Evolutionary conservation across 2,329 filamentous ascomycete species (phyloP), one percentile per base, ranked within the genome.

Genomic region (Byssothecium circinans): DNA sequence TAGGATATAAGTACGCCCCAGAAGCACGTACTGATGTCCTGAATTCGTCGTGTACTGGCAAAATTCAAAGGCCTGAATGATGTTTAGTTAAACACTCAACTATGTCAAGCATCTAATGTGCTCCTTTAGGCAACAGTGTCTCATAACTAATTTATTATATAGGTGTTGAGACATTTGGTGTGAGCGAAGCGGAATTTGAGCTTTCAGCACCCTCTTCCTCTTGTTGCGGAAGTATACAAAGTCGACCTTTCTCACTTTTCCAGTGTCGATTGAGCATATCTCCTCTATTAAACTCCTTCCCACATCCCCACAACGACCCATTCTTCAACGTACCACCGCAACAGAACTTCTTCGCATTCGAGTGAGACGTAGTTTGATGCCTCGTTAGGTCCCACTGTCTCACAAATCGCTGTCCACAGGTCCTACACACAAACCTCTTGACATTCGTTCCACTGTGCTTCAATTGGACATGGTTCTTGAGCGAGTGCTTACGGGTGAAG

Each of bases 271-370:
- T 49, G 27, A 56, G 29, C 18, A 49, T 42, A 30, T 56, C 53
- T 6, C 33, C 41, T 3, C 54, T 25, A 8, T 33, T 35, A 34
- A 53, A 57, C 8, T 33, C 43, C 17, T 41, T 38, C 14, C 52
- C 44, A 43, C 54, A 57, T 12, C 54, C 54, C 54, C 54, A 57
- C 4, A 2, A 11, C 8, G 42, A 18, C n/a, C 54, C 52, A 36
- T 48, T 39, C 6, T 41, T 46, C 27, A 57, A 37, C 11, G 20
- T 8, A 6, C 54, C 54, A 7, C 43, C 43, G 40, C 52, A 57
- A 8, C 15, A 19, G 27, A 46, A 51, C 1, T 23, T 34, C 17
- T 45, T 52, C 2, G 38, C 23, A 12, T 35, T 23, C 4, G 29
- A 30, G 19, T 57, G 52, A 19, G 30, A 35, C 17, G 42, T 49